Evolutionary conservation across 352 stramenopile genomes (phyloP).

Genomic region (Hyaloperonospora arabidopsidis): DNA sequence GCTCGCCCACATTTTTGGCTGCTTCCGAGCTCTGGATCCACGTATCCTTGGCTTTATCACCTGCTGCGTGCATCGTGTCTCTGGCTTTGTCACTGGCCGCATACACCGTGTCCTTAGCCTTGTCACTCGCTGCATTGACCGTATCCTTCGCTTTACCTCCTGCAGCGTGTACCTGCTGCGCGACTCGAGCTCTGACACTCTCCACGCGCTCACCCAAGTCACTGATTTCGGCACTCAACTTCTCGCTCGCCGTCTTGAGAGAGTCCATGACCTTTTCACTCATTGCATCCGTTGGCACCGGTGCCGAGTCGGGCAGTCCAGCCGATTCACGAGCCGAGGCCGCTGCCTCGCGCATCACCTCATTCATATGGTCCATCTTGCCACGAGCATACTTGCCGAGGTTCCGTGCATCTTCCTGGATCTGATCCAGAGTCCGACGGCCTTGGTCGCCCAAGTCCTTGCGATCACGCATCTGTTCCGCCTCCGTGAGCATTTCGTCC

Average conservation of each 20-base stretch:
- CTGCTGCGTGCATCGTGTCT: no score
- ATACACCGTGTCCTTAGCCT: no score
- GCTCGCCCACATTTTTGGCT: slow-evolving; percentile 33
- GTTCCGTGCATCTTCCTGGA: slow-evolving; percentile 35
- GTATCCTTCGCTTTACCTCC: slow-evolving; percentile 36
- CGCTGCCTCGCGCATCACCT: slow-evolving; percentile 30
- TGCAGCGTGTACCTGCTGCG: slow-evolving; percentile 34
- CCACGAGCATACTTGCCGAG: slow-evolving; percentile 38
- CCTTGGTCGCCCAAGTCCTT: slow-evolving; percentile 17
- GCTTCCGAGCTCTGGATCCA: slow-evolving; percentile 52
- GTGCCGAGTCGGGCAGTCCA: slow-evolving; percentile 8
- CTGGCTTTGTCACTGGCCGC: no score
- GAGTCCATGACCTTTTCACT: slow-evolving; percentile 30
- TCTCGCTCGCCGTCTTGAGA: slow-evolving; percentile 30
- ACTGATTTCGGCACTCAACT: slow-evolving; percentile 27
- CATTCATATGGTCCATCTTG: slow-evolving; percentile 42
- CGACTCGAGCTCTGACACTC: slow-evolving; percentile 44
- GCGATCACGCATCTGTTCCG: slow-evolving; percentile 17
- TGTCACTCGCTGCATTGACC: no score
- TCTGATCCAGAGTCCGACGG: slow-evolving; percentile 29
- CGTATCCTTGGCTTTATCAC: slow-evolving; percentile 29
- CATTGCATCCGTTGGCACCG: slow-evolving; percentile 17
- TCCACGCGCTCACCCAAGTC: slow-evolving; percentile 30
- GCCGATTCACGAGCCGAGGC: slow-evolving; percentile 19
- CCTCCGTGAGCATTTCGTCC: slow-evolving; percentile 25